A percentile compares a stretch with the other conserved stretches of the same genome.
Evolutionary conservation across 192 early-diverging fungal genomes (phyloP).

Genomic region (Backusella mclennaniae): DNA sequence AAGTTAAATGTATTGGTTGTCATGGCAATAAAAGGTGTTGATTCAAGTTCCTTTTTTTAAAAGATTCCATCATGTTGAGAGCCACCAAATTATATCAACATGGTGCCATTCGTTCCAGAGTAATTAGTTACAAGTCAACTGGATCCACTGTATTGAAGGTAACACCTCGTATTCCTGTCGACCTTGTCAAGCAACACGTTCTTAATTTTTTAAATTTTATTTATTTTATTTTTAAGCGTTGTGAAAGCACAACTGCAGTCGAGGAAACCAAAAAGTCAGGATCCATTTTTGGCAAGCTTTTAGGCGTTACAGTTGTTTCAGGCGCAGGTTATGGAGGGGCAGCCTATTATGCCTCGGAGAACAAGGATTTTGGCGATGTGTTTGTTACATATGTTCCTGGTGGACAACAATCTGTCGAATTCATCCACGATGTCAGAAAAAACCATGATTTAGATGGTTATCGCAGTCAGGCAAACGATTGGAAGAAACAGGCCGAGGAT

Average conservation of each 20-base stretch:
- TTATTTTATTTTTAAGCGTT: constrained; percentile 14
- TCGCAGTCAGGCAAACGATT: constrained; percentile 29
- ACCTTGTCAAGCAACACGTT: neutral
- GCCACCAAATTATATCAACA: constrained; percentile 14
- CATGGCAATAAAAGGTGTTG: neutral
- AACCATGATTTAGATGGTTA: constrained; percentile 39
- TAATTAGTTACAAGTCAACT: neutral
- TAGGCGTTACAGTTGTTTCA: constrained; percentile 24
- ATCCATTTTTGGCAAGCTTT: constrained; percentile 17
- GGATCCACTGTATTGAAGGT: constrained; percentile 16
- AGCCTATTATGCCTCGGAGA: constrained; percentile 47
- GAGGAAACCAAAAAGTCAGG: constrained; percentile 1
- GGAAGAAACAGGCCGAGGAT: constrained; percentile 27
- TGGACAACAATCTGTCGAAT: constrained; percentile 48
- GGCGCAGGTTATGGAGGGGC: constrained; percentile 46
- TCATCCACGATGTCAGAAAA: constrained; percentile 47
- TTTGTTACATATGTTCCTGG: constrained; percentile 63
- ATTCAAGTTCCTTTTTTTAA: neutral
- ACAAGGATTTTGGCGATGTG: constrained; percentile 54
- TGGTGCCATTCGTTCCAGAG: constrained; percentile 16
- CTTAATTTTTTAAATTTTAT: neutral
- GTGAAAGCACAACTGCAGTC: constrained; percentile 17
- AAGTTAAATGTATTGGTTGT: neutral
- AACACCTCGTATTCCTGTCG: neutral
- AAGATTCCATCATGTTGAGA: constrained; percentile 25